phyloP scores from a whole-genome alignment of 2,329 filamentous ascomycete genomes.

The Cercospora sp. region DNA sequence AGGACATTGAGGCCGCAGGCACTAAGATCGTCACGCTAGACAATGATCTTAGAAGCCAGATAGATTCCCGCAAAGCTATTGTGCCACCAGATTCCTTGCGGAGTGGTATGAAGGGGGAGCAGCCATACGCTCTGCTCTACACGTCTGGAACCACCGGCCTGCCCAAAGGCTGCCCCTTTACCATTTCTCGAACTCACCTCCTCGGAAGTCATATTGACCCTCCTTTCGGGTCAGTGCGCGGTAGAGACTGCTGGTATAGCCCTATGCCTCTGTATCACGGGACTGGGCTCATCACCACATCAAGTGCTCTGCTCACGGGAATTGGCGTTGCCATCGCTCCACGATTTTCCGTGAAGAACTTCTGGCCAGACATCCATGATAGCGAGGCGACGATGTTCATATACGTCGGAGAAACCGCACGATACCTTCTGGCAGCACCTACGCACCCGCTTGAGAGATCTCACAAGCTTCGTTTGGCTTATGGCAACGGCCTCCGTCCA shows the following conservation, averaged over 20 bases:
- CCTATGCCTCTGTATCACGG: slow-evolving; percentile 79
- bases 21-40: slow-evolving; percentile 59
- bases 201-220: slow-evolving; percentile 38
- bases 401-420: slow-evolving; percentile 75
- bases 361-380: slow-evolving; percentile 71
- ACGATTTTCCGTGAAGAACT: slow-evolving; percentile 66
- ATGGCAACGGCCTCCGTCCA: slow-evolving; percentile 66
- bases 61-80: slow-evolving; percentile 33
- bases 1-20: slow-evolving; percentile 54
- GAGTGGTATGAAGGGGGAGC: slow-evolving; percentile 36
- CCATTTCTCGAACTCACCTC: slow-evolving; percentile 50
- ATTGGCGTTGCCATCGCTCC: slow-evolving; percentile 62
- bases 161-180: slow-evolving; percentile 69
- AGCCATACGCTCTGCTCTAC: slow-evolving; percentile 71
- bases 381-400: slow-evolving; percentile 68
- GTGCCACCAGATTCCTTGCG: slow-evolving; percentile 32
- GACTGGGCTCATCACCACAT: slow-evolving; percentile 66
- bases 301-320: slow-evolving; percentile 56
- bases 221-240: slow-evolving; percentile 40
- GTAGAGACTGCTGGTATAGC: slow-evolving; percentile 70
- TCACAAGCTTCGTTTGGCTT: slow-evolving; percentile 60
- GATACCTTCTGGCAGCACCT: slow-evolving; percentile 70
- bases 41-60: slow-evolving; percentile 47
- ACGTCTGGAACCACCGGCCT: slow-evolving; percentile 75
- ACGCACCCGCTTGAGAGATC: slow-evolving; percentile 59